Conservation (phyloP, 441 rosid genomes). For the Pelargonium exstipulatum region DNA sequence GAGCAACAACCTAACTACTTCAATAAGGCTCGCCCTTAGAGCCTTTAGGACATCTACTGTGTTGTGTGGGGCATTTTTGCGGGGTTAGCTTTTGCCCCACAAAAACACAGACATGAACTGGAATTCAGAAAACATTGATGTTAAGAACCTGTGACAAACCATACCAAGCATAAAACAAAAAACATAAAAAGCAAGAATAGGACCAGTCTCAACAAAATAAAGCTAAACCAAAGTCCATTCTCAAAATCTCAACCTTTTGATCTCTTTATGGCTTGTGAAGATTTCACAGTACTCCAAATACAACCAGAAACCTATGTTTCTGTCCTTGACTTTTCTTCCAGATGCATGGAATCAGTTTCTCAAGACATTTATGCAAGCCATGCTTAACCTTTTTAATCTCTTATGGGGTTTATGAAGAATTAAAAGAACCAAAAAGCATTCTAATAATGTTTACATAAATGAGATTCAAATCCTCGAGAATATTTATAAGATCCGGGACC, state of each 20-base stretch:
- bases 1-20: too few species aligned
- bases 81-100: background rate
- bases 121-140: constrained; percentile 8
- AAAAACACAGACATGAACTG: constrained; percentile 4
- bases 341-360: background rate
- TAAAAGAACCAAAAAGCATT: too few species aligned
- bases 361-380: background rate
- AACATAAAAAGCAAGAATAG: background rate
- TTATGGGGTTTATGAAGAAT: too few species aligned
- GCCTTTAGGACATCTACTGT: background rate
- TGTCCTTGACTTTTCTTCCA: background rate
- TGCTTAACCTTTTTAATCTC: background rate
- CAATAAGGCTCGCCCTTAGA: too few species aligned
- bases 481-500: too few species aligned
- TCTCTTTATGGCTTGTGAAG: background rate
- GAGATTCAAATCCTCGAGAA: too few species aligned
- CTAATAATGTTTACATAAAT: too few species aligned
- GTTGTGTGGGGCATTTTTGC: background rate
- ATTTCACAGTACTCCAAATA: background rate
- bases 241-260: background rate
- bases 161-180: constrained; percentile 6
- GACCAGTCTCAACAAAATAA: constrained; percentile 7
- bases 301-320: background rate
- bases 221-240: background rate
- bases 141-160: constrained; percentile 1